Evolutionary conservation across 1,284 basidiomycete genomes (phyloP).

Genomic region (Termitomyces sp.): DNA sequence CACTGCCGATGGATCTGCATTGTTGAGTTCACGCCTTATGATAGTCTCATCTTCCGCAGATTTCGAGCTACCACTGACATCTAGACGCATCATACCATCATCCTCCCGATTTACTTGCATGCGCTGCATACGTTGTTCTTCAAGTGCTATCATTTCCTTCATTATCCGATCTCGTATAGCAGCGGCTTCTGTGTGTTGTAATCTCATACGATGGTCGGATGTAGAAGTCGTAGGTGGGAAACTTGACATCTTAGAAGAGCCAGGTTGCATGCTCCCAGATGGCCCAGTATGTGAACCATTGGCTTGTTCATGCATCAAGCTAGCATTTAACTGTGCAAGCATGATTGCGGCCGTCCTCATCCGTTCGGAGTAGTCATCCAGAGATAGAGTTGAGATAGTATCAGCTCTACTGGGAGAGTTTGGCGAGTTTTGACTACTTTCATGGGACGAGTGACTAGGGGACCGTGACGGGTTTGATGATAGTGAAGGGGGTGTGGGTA

Average conservation of each 20-base stretch:
- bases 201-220: conserved; percentile 26
- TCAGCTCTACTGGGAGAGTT: conserved; percentile 17
- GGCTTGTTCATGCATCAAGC: conserved; percentile 53
- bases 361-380: conserved; percentile 96
- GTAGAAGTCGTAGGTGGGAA: conserved; percentile 18
- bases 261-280: conserved; percentile 13
- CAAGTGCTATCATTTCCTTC: conserved; percentile 96
- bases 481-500: conserved; percentile 10
- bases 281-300: conserved; percentile 29
- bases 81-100: conserved; percentile 52
- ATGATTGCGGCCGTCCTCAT: conserved; percentile 99
- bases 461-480: conserved; percentile 9
- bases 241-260: conserved; percentile 29
- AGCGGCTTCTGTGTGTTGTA: conserved; percentile 78
- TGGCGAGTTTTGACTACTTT: conserved; percentile 11
- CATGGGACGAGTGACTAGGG: neutral
- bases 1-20: conserved; percentile 92
- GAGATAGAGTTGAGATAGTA: conserved; percentile 37
- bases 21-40: conserved; percentile 90
- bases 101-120: conserved; percentile 74
- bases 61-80: conserved; percentile 47
- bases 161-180: conserved; percentile 95
- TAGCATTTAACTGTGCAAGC: conserved; percentile 94
- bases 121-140: conserved; percentile 93
- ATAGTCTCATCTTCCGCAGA: conserved; percentile 87